Evolutionary conservation across 192 early-diverging fungal species (phyloP).

Genomic region (Entomortierella parvispora): DNA sequence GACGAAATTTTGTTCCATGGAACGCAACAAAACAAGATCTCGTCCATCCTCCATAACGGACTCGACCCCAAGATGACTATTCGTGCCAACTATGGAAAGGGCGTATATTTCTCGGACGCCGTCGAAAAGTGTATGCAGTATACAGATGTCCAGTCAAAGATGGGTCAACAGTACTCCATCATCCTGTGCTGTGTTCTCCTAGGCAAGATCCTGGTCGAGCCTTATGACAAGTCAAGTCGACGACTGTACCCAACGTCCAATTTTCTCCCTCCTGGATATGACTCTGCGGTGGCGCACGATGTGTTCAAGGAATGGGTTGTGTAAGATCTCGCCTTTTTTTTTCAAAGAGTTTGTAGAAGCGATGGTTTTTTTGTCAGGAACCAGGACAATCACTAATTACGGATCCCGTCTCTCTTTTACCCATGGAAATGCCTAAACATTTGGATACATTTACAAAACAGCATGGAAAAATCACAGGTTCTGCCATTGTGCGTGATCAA

Average conservation of each 20-base stretch:
- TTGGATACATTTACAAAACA: neutral
- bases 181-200: slow-evolving; percentile 37
- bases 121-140: slow-evolving; percentile 51
- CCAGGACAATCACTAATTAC: neutral
- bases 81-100: slow-evolving; percentile 40
- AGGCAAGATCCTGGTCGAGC: slow-evolving; percentile 27
- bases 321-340: slow-evolving; percentile 21
- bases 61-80: slow-evolving; percentile 37
- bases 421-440: too few species aligned
- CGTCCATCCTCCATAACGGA: slow-evolving; percentile 35
- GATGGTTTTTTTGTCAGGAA: neutral
- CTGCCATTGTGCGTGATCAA: slow-evolving; percentile 44
- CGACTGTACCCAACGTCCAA: slow-evolving; percentile 2
- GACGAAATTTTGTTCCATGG: slow-evolving; percentile 47
- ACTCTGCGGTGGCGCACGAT: slow-evolving; percentile 33
- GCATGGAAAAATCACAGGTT: slow-evolving; percentile 42
- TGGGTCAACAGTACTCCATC: slow-evolving; percentile 35
- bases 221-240: slow-evolving; percentile 14
- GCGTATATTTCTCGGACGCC: slow-evolving; percentile 41
- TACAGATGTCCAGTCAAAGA: slow-evolving; percentile 17
- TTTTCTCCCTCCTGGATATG: slow-evolving; percentile 32
- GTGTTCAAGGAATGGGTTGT: slow-evolving; percentile 44
- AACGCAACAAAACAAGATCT: slow-evolving; percentile 7
- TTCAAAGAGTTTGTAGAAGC: neutral
- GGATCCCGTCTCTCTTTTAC: neutral